Percentiles rank a stretch among this genome's conserved stretches.
Conservation (phyloP, 2,329 filamentous ascomycete species). For the Monilinia fructigena region DNA sequence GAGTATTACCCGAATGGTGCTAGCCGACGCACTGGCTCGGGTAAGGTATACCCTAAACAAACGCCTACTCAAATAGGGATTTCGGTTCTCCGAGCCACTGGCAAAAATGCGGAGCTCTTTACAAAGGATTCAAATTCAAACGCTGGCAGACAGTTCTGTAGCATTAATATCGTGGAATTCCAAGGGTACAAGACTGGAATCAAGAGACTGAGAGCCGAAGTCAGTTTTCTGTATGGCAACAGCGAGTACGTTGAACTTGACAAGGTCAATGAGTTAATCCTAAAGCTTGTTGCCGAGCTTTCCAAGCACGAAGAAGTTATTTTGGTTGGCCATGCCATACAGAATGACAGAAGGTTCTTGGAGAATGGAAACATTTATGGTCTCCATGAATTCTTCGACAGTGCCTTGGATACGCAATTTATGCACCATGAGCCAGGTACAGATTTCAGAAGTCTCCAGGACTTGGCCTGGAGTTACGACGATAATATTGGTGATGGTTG, state of each 20-base stretch:
- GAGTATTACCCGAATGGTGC: background rate
- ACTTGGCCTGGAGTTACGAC: background rate
- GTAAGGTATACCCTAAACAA: background rate
- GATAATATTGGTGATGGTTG: background rate
- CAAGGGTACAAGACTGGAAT: background rate
- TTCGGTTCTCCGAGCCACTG: background rate
- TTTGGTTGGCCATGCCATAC: slow-evolving; percentile 10
- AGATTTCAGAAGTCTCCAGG: background rate
- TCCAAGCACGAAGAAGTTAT: background rate
- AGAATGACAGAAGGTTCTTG: background rate
- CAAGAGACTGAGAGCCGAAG: background rate
- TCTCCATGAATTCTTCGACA: background rate
- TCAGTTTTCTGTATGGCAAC: background rate
- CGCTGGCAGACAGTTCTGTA: background rate
- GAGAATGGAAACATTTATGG: background rate
- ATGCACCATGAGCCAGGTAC: background rate
- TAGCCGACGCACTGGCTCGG: background rate
- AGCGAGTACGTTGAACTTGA: background rate
- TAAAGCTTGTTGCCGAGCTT: background rate
- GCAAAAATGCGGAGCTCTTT: background rate
- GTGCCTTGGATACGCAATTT: background rate
- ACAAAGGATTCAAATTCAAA: background rate
- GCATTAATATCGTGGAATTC: background rate
- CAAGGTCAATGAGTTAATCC: background rate
- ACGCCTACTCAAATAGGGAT: slow-evolving; percentile 17